Conservation (phyloP, 2,329 filamentous ascomycete genomes). For the Cladosporium austrohemisphaericum region DNA sequence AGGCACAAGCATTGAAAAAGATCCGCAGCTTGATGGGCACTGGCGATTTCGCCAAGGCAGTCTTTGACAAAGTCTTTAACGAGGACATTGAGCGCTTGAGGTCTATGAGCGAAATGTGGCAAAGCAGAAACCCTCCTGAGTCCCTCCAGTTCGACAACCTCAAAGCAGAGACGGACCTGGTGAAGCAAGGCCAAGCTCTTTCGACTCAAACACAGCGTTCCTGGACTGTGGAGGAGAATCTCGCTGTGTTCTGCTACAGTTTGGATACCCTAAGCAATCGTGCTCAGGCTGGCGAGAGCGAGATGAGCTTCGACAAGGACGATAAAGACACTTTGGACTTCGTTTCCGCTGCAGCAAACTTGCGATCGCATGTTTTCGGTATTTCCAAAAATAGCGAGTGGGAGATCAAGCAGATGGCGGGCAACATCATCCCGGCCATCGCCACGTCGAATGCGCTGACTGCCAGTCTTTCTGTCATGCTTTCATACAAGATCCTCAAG, state of each 20-base stretch:
- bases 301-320: slow-evolving; percentile 92
- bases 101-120: slow-evolving; percentile 97
- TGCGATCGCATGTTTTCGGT: slow-evolving; percentile 82
- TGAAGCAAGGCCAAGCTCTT: slow-evolving; percentile 46
- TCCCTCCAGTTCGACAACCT: slow-evolving; percentile 62
- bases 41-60: slow-evolving; percentile 67
- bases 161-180: slow-evolving; percentile 35
- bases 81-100: slow-evolving; percentile 77
- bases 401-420: slow-evolving; percentile 97
- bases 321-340: slow-evolving; percentile 94
- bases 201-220: slow-evolving; percentile 62
- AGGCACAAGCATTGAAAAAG: slow-evolving; percentile 76
- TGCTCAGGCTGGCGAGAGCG: slow-evolving; percentile 56
- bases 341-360: slow-evolving; percentile 83
- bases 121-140: slow-evolving; percentile 69
- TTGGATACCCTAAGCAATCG: slow-evolving; percentile 72
- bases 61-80: slow-evolving; percentile 92
- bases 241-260: slow-evolving; percentile 82
- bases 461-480: slow-evolving; percentile 83
- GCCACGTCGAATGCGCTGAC: slow-evolving; percentile 97
- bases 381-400: slow-evolving; percentile 89
- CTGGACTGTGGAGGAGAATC: slow-evolving; percentile 82
- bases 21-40: slow-evolving; percentile 80
- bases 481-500: slow-evolving; percentile 85
- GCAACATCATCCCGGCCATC: slow-evolving; percentile 97